Evolutionary conservation across 2,329 filamentous ascomycete species (phyloP).

Genomic region (Xylariaceae sp.): DNA sequence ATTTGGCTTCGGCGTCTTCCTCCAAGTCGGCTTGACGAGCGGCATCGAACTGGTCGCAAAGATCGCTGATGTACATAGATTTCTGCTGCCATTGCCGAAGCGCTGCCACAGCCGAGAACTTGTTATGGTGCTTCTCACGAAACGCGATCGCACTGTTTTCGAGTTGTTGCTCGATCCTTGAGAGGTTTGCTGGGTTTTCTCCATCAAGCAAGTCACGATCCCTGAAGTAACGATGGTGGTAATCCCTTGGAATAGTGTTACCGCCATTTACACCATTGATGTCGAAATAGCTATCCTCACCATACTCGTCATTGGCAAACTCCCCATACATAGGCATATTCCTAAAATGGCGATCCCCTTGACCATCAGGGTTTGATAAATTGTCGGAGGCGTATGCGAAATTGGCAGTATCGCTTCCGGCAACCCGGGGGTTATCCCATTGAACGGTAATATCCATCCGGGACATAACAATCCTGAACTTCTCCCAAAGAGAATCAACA

Average conservation of each 20-base stretch:
- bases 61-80: constrained; percentile 24
- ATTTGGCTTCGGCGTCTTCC: constrained; percentile 26
- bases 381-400: constrained; percentile 31
- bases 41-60: constrained; percentile 29
- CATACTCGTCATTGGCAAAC: neutral
- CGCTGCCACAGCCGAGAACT: constrained; percentile 27
- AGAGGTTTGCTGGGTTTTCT: constrained; percentile 19
- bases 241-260: neutral
- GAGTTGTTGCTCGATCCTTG: constrained; percentile 25
- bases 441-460: constrained; percentile 74
- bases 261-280: constrained; percentile 2
- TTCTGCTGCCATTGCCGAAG: constrained; percentile 36
- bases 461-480: constrained; percentile 69
- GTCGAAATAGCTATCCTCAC: constrained; percentile 12
- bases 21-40: constrained; percentile 30
- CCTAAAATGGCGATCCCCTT: constrained; percentile 8
- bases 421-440: constrained; percentile 43
- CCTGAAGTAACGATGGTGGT: neutral
- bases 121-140: constrained; percentile 29
- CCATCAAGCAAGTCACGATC: constrained; percentile 7
- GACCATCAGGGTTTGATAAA: constrained; percentile 23
- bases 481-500: constrained; percentile 62
- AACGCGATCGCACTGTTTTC: constrained; percentile 32
- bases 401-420: constrained; percentile 29
- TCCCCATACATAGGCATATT: constrained; percentile 2